These are phyloP conservation scores for Yamadazyma diddensiae DNA, from an alignment of 1,139 yeast genomes.

Conservation along the genomic window DNA sequence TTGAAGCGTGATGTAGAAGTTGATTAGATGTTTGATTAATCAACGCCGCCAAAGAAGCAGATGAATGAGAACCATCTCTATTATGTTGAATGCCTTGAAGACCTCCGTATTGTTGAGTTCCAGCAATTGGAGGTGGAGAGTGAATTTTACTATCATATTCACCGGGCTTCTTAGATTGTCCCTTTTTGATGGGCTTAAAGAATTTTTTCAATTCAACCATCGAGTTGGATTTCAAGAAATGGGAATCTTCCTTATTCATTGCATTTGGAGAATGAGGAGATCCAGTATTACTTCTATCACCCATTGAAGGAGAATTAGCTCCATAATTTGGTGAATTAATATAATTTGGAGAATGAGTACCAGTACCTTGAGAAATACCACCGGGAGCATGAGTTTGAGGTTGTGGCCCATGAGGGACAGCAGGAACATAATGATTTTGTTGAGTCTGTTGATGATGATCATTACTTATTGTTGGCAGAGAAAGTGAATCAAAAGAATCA, in stretches of 20 bases:
- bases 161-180: constrained; percentile 18
- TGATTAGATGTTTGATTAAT: constrained; percentile 46
- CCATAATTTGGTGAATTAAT: constrained; percentile 13
- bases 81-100: constrained; percentile 15
- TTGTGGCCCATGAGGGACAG: constrained; percentile 2
- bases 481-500: constrained; percentile 35
- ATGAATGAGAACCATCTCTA: constrained; percentile 33
- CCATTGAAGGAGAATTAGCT: too few relatives aligned
- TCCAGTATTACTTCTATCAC: constrained; percentile 16
- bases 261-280: constrained; percentile 14
- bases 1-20: constrained; percentile 39
- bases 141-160: constrained; percentile 27
- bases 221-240: constrained; percentile 34
- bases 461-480: constrained; percentile 32
- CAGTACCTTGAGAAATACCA: not conserved
- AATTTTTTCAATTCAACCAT: constrained; percentile 43
- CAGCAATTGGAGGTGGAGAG: constrained; percentile 29
- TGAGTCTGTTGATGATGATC: constrained; percentile 11
- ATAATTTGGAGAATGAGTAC: constrained; percentile 3
- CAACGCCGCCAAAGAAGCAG: constrained; percentile 39
- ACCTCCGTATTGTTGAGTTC: not conserved
- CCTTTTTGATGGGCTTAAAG: constrained; percentile 40
- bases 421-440: not conserved
- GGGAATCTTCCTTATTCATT: constrained; percentile 27
- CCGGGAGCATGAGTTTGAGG: not conserved